phyloP scores from a whole-genome alignment of 73 alveolate species.

The Breviolum minutum region DNA sequence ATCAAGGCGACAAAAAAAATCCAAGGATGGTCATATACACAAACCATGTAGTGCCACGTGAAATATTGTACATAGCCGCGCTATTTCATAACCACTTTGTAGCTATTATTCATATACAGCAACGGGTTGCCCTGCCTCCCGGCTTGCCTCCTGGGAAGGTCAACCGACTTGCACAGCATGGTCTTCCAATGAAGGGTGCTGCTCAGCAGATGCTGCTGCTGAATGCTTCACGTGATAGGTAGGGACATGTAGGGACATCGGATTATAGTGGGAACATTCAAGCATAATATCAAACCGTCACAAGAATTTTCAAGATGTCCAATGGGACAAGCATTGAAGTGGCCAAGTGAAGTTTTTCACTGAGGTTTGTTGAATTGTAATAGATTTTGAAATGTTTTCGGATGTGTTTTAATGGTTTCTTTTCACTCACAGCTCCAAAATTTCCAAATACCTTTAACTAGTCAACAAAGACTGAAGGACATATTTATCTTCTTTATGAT shows the following conservation, averaged over 20 bases:
- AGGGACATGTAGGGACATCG: not conserved
- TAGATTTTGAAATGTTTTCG: not conserved
- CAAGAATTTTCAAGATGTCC: not conserved
- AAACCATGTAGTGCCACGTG: not conserved
- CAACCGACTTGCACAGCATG: slow-evolving; percentile 43
- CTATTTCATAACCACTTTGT: not conserved
- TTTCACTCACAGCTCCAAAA: too few relatives aligned
- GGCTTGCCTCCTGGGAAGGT: not conserved
- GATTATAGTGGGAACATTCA: too few relatives aligned
- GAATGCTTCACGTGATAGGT: slow-evolving; percentile 62
- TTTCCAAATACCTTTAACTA: too few relatives aligned
- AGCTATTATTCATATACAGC: not conserved
- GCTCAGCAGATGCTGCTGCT: slow-evolving; percentile 62
- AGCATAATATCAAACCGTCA: not conserved
- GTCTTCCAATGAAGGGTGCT: slow-evolving; percentile 8
- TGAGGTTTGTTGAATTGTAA: too few relatives aligned
- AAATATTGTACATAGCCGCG: not conserved
- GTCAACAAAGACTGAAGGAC: too few relatives aligned
- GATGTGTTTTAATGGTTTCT: not conserved
- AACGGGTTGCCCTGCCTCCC: too few relatives aligned
- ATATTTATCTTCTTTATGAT: too few relatives aligned
- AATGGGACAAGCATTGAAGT: not conserved
- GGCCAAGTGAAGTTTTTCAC: too few relatives aligned
- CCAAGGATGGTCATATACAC: too few relatives aligned
- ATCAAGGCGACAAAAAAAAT: too few relatives aligned